A percentile compares a stretch with the other conserved stretches of the same genome.
phyloP scores from a whole-genome alignment of 768 basidiomycete species.

The Holtermannia corniformis region DNA sequence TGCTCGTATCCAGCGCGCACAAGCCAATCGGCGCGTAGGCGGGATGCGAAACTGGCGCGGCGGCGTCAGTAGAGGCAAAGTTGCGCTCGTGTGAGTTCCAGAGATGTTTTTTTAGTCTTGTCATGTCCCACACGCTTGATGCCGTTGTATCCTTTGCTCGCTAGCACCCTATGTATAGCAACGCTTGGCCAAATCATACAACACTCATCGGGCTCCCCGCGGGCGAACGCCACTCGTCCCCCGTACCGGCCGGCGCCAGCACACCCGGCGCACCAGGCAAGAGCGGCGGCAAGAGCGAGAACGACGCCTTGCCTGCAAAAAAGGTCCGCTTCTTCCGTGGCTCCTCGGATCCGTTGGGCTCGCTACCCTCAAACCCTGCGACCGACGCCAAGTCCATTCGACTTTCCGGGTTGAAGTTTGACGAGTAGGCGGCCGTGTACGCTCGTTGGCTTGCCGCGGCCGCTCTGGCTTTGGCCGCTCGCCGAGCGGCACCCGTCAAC shows the following conservation, averaged over 20 bases:
- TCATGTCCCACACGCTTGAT: background rate
- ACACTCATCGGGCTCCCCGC: slow-evolving; percentile 31
- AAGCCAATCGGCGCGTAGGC: slow-evolving; percentile 67
- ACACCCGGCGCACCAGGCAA: background rate
- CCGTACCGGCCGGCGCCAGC: background rate
- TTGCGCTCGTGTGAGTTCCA: slow-evolving; percentile 23
- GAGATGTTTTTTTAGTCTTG: background rate
- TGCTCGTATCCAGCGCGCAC: slow-evolving; percentile 76
- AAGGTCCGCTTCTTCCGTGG: slow-evolving; percentile 21
- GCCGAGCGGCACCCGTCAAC: background rate
- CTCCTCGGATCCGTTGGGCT: slow-evolving; percentile 7
- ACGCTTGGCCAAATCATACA: slow-evolving; percentile 6
- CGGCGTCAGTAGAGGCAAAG: slow-evolving; percentile 48
- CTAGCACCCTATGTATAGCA: too few species aligned
- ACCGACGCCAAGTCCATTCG: background rate
- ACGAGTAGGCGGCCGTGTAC: background rate
- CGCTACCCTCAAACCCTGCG: background rate
- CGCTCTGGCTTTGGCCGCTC: background rate
- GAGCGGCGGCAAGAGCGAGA: background rate
- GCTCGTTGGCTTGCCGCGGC: background rate
- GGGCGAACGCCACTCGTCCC: slow-evolving; percentile 6
- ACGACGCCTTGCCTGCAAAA: slow-evolving; percentile 12
- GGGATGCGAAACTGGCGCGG: slow-evolving; percentile 87
- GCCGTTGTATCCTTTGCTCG: background rate
- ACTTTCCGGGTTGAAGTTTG: background rate